A percentile compares a stretch with the other conserved stretches of the same genome.
These are phyloP conservation scores for Crithidia mellificae DNA, from an alignment of 208 protist genomes.

Conservation along the genomic window DNA sequence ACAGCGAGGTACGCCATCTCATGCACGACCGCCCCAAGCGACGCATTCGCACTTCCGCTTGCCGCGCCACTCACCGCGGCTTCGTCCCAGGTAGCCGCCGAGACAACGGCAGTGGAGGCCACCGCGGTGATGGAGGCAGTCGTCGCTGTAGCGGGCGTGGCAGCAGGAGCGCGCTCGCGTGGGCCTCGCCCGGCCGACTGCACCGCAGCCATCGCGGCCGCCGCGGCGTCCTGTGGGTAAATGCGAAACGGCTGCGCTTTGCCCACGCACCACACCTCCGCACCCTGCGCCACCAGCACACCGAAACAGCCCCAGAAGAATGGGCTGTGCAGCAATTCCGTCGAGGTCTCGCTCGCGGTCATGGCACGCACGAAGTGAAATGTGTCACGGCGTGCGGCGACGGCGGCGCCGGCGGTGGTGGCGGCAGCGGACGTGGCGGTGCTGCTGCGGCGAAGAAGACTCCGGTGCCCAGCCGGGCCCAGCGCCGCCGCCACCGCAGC, in stretches of 20 bases:
- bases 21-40: background rate
- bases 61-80: background rate
- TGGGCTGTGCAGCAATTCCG: constrained; percentile 12
- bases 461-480: too few species aligned
- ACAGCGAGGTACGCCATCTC: constrained; percentile 23
- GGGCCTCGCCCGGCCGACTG: too few species aligned
- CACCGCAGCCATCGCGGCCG: background rate
- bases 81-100: constrained; percentile 18
- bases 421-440: too few species aligned
- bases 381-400: constrained; percentile 17
- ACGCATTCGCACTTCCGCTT: background rate
- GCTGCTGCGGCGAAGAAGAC: too few species aligned
- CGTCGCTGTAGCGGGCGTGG: too few species aligned
- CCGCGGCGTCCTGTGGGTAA: background rate
- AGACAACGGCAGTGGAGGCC: constrained; percentile 19
- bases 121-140: constrained; percentile 16
- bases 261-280: constrained; percentile 36
- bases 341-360: constrained; percentile 25
- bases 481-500: too few species aligned
- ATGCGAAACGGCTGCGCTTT: constrained; percentile 30
- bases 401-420: too few species aligned
- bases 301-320: constrained; percentile 34
- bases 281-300: constrained; percentile 25
- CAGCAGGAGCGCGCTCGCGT: too few species aligned
- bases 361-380: constrained; percentile 31